Conservation (phyloP, 225 moss, liverwort and hornwort genomes). For the Physcomitrium patens region DNA sequence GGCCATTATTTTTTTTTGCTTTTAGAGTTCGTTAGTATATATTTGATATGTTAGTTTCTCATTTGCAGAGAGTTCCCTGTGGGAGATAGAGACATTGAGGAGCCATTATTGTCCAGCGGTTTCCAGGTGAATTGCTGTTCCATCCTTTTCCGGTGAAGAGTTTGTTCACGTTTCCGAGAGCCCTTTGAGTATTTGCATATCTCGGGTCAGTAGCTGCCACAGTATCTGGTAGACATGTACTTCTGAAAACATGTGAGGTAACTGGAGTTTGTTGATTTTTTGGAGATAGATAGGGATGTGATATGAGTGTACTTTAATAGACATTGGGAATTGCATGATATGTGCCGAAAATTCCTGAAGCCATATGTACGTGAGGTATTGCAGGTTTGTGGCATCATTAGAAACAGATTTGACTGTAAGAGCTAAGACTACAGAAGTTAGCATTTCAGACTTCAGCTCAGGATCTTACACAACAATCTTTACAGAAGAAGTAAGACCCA, state of each 20-base stretch:
- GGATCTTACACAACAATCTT: constrained; percentile 97
- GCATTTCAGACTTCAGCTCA: constrained; percentile 83
- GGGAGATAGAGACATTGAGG: constrained; percentile 92
- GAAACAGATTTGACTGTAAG: constrained; percentile 96
- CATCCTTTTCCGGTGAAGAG: not conserved
- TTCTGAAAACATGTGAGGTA: not conserved
- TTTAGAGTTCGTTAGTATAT: not conserved
- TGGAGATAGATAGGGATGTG: not conserved
- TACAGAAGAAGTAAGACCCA: constrained; percentile 75
- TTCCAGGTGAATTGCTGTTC: constrained; percentile 60
- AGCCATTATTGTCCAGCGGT: constrained; percentile 97
- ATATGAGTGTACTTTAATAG: not conserved
- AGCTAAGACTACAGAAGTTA: constrained; percentile 81
- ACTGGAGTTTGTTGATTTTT: not conserved
- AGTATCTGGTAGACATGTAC: not conserved
- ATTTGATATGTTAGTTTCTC: constrained; percentile 14
- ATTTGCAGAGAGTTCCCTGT: constrained; percentile 87
- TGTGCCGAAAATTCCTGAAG: not conserved
- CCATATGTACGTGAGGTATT: constrained; percentile 6
- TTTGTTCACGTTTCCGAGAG: not conserved
- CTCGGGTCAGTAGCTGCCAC: not conserved
- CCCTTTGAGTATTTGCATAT: not conserved
- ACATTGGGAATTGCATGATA: not conserved
- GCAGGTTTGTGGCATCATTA: constrained; percentile 90
- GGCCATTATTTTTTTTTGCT: not conserved